phyloP scores from a whole-genome alignment of 331 rosid genomes.

The Arachis monticola region DNA sequence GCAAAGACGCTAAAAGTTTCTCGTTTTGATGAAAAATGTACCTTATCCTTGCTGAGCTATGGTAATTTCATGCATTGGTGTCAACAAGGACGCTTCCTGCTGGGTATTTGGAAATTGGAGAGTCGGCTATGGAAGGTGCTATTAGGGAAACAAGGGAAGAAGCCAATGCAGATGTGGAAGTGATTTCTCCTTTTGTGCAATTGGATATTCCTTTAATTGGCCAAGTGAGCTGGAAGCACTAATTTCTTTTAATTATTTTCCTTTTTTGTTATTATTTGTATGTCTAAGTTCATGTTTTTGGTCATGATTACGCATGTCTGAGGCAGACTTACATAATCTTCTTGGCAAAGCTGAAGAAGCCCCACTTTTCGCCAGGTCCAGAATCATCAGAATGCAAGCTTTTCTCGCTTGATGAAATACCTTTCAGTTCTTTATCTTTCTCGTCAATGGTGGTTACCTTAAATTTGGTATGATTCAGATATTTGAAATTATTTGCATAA shows the following conservation, averaged over 20 bases:
- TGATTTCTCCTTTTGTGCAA: constrained; percentile 78
- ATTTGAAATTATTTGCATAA: constrained; percentile 7
- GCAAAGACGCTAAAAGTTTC: constrained; percentile 13
- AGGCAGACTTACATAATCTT: constrained; percentile 75
- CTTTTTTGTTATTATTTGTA: constrained; percentile 3
- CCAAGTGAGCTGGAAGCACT: constrained; percentile 55
- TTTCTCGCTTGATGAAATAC: constrained; percentile 69
- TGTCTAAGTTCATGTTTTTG: constrained; percentile 30
- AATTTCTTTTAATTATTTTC: neutral
- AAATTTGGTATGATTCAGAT: constrained; percentile 59
- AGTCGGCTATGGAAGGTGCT: constrained; percentile 89
- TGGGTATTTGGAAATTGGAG: constrained; percentile 85
- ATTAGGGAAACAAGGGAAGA: constrained; percentile 86
- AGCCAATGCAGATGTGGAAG: constrained; percentile 87
- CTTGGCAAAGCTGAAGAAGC: constrained; percentile 71
- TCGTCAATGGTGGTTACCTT: constrained; percentile 86
- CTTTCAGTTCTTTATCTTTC: constrained; percentile 71
- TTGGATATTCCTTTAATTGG: constrained; percentile 84
- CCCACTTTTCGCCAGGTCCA: constrained; percentile 83
- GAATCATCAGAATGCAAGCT: constrained; percentile 77
- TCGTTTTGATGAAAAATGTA: constrained; percentile 27
- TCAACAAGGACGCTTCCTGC: constrained; percentile 83
- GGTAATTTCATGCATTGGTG: constrained; percentile 27
- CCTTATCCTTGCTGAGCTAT: constrained; percentile 3
- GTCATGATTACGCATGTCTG: constrained; percentile 28